Percentiles rank a stretch among this genome's conserved stretches.
Conservation (phyloP, 495 filamentous ascomycete species). For the Platismatia glauca region DNA sequence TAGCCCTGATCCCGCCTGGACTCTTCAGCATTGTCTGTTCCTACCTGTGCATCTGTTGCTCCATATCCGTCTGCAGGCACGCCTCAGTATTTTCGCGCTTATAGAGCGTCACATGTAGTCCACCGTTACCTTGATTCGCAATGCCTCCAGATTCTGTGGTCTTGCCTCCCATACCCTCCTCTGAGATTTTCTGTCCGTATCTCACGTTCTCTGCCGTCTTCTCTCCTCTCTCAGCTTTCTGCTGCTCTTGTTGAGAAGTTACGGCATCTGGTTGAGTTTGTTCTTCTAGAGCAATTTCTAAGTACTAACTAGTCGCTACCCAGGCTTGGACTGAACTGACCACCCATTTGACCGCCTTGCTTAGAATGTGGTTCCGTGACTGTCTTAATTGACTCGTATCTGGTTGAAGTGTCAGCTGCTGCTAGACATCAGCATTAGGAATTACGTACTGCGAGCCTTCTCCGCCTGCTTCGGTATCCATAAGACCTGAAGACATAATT, state of each 20-base stretch:
- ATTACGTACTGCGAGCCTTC: slow-evolving; percentile 49
- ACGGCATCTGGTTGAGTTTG: slow-evolving; percentile 21
- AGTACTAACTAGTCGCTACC: neutral
- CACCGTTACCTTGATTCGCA: slow-evolving; percentile 22
- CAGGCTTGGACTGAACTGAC: slow-evolving; percentile 28
- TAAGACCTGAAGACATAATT: slow-evolving; percentile 30
- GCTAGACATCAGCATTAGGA: neutral
- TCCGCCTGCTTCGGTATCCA: slow-evolving; percentile 55
- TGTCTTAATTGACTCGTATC: slow-evolving; percentile 52
- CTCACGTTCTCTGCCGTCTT: slow-evolving; percentile 42
- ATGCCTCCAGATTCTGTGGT: slow-evolving; percentile 26
- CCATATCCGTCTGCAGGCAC: slow-evolving; percentile 14
- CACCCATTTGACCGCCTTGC: slow-evolving; percentile 50
- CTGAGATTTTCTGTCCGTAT: slow-evolving; percentile 40
- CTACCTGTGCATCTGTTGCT: slow-evolving; percentile 25
- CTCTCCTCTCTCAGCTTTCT: slow-evolving; percentile 29
- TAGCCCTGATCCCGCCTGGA: slow-evolving; percentile 51
- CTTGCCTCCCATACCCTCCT: slow-evolving; percentile 34
- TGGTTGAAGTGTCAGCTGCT: slow-evolving; percentile 23
- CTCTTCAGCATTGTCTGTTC: slow-evolving; percentile 31
- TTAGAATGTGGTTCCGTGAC: slow-evolving; percentile 43
- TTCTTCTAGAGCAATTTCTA: neutral
- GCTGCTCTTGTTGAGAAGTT: slow-evolving; percentile 19
- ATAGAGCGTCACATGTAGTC: neutral
- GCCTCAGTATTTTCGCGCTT: slow-evolving; percentile 2